A percentile compares a stretch with the other conserved stretches of the same genome.
phyloP scores from a whole-genome alignment of 1,284 basidiomycete genomes.

The Porodaedalea pini region DNA sequence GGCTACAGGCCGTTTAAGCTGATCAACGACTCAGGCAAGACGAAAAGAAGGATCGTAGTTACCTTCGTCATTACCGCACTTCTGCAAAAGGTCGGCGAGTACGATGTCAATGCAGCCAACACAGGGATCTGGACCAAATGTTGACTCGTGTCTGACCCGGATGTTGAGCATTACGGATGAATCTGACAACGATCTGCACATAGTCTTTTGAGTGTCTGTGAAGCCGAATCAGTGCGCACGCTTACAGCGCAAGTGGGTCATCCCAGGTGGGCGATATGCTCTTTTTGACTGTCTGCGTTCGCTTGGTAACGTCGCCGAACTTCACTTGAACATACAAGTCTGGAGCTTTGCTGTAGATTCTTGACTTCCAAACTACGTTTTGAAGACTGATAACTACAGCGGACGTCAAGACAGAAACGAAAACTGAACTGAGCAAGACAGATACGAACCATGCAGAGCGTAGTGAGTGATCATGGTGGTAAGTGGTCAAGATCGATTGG shows the following conservation, averaged over 20 bases:
- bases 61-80: background rate
- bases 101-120: background rate
- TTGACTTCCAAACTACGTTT: background rate
- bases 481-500: too few relatives aligned
- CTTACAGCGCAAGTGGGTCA: background rate
- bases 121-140: background rate
- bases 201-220: background rate
- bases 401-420: background rate
- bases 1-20: background rate
- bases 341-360: background rate
- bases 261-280: background rate
- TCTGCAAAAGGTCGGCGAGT: background rate
- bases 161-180: background rate
- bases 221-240: background rate
- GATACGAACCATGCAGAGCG: too few relatives aligned
- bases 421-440: too few relatives aligned
- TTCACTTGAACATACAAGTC: constrained; percentile 5
- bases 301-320: background rate
- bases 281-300: background rate
- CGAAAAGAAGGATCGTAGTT: too few relatives aligned
- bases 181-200: background rate
- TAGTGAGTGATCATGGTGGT: too few relatives aligned
- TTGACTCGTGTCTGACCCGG: background rate
- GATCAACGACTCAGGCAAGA: background rate
- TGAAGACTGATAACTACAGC: background rate